Conservation (phyloP, 139 green algal genomes). For the Auxenochlorella pyrenoidosa region DNA sequence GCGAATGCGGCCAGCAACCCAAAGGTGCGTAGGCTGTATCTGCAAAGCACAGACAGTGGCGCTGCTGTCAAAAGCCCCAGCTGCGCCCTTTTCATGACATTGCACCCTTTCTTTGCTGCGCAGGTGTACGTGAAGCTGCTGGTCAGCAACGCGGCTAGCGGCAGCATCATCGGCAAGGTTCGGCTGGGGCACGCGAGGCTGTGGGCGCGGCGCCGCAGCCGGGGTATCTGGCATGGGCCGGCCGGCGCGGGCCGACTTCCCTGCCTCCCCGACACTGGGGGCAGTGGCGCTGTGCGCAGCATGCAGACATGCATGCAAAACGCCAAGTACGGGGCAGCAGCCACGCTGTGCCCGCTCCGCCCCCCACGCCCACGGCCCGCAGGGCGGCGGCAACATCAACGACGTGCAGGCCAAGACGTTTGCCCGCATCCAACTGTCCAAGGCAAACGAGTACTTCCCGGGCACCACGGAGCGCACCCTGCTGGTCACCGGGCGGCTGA, state of each 20-base stretch:
- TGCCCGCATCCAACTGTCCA: slow-evolving; percentile 74
- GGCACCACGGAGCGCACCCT: slow-evolving; percentile 81
- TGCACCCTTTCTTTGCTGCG: no score
- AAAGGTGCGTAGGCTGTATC: background rate
- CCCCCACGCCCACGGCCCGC: slow-evolving; percentile 1
- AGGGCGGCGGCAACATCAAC: slow-evolving; percentile 80
- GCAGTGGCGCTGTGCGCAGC: background rate
- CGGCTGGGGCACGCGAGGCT: background rate
- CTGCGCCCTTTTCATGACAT: no score
- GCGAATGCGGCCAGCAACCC: background rate
- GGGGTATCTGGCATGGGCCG: background rate
- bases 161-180: slow-evolving; percentile 76
- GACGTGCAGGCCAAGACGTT: slow-evolving; percentile 72
- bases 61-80: no score
- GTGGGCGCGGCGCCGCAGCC: no score
- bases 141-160: slow-evolving; percentile 65
- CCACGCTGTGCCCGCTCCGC: background rate
- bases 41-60: no score
- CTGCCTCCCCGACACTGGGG: background rate
- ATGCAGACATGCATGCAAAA: no score
- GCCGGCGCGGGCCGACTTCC: no score
- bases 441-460: slow-evolving; percentile 66
- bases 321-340: no score
- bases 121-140: slow-evolving; percentile 72
- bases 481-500: slow-evolving; percentile 72